phyloP scores from a whole-genome alignment of 202 grass and related monocot species.

The Panicum virgatum region DNA sequence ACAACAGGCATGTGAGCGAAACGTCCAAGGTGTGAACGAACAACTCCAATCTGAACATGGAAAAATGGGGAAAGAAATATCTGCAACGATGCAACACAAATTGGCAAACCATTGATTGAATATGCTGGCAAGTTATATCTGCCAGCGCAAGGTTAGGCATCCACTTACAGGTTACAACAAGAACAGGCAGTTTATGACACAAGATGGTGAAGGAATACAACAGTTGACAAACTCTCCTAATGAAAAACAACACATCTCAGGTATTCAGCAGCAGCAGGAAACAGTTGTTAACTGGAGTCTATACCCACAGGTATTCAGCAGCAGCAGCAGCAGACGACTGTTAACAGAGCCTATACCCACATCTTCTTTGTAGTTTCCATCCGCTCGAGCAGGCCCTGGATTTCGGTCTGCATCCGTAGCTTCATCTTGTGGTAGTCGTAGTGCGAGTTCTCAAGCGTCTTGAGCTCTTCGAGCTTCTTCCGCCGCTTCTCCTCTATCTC shows the following conservation, averaged over 20 bases:
- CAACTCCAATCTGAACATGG: constrained; percentile 9
- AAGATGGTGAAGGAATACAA: constrained; percentile 30
- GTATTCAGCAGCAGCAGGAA: not conserved
- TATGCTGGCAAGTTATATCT: constrained; percentile 29
- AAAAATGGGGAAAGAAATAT: constrained; percentile 5
- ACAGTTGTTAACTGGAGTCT: constrained; percentile 21
- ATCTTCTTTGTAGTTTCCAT: constrained; percentile 99
- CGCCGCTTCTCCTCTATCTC: constrained; percentile 79
- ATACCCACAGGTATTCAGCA: constrained; percentile 58
- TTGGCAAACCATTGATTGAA: constrained; percentile 38
- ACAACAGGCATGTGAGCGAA: not conserved
- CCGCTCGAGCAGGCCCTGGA: constrained; percentile 91
- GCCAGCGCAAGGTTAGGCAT: constrained; percentile 47
- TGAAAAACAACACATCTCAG: not conserved
- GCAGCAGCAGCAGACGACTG: not conserved
- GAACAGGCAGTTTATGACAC: constrained; percentile 25
- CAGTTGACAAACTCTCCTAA: constrained; percentile 42
- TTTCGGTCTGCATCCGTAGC: constrained; percentile 96
- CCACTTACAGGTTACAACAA: constrained; percentile 35
- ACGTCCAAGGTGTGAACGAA: constrained; percentile 43
- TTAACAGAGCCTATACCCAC: constrained; percentile 63
- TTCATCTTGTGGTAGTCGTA: constrained; percentile 98
- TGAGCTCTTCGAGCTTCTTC: constrained; percentile 96
- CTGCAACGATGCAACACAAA: constrained; percentile 17
- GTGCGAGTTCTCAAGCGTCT: constrained; percentile 80